These are phyloP conservation scores for Coprinopsis marcescibilis DNA, from an alignment of 768 basidiomycete species.

Conservation along the genomic window DNA sequence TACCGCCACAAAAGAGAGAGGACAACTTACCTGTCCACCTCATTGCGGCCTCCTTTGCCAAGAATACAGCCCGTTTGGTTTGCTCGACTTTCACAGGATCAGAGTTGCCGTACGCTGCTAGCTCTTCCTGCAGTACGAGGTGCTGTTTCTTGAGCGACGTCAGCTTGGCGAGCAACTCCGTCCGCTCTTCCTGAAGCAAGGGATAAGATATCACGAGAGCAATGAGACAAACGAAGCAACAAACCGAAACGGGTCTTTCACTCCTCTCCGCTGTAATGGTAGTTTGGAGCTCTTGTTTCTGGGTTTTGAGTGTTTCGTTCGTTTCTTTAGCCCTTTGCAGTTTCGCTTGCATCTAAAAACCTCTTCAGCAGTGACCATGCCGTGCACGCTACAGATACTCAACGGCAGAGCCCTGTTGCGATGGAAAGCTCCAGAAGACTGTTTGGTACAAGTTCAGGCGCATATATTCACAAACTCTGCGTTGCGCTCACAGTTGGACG, in stretches of 20 bases:
- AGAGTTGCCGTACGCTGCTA: constrained; percentile 73
- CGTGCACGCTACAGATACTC: constrained; percentile 11
- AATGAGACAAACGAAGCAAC: constrained; percentile 12
- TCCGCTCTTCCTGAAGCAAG: constrained; percentile 48
- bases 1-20: not conserved
- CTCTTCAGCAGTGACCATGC: constrained; percentile 2
- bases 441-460: constrained; percentile 15
- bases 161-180: constrained; percentile 46
- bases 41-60: constrained; percentile 78
- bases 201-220: constrained; percentile 5
- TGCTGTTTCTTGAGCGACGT: constrained; percentile 43
- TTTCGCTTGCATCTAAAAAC: constrained; percentile 49
- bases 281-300: constrained; percentile 43
- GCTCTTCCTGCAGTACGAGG: constrained; percentile 54
- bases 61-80: constrained; percentile 60
- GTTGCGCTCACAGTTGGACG: constrained; percentile 74
- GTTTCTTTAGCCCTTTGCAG: constrained; percentile 46
- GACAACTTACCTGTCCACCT: constrained; percentile 79
- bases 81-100: constrained; percentile 81
- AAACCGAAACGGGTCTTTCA: constrained; percentile 53
- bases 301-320: constrained; percentile 33
- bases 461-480: constrained; percentile 17
- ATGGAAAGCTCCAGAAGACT: constrained; percentile 98
- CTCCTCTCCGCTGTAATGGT: constrained; percentile 46
- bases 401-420: constrained; percentile 79